Evolutionary conservation across 345 rosid genomes (phyloP).

Genomic region (Raphanus sativus): DNA sequence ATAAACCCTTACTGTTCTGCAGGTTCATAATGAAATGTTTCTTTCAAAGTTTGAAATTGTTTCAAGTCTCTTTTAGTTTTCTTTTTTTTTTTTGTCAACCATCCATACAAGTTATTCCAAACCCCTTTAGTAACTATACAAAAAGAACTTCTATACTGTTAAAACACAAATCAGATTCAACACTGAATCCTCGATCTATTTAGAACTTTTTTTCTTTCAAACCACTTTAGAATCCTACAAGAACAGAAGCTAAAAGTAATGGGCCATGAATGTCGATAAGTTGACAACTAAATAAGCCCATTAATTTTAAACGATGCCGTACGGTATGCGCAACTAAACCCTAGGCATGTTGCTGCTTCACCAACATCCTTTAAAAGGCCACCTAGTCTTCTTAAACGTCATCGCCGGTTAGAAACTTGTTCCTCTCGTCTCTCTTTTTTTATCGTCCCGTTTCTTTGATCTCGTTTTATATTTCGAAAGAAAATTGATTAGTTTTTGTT

Average conservation of each 20-base stretch:
- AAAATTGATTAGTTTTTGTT: neutral
- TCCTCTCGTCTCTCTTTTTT: neutral
- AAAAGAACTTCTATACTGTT: no score
- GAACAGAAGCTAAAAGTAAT: neutral
- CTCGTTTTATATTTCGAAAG: neutral
- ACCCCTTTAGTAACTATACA: no score
- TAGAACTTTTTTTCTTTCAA: neutral
- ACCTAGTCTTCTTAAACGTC: neutral
- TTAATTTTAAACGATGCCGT: neutral
- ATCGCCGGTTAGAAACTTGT: constrained; percentile 1
- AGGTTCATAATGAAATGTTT: neutral
- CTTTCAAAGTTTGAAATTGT: neutral
- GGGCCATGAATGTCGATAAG: neutral
- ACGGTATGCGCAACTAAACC: neutral
- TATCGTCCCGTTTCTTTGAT: neutral
- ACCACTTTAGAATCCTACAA: no score
- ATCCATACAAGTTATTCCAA: no score
- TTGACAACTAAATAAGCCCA: neutral
- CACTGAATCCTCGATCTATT: no score
- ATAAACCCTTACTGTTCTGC: neutral
- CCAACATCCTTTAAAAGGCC: neutral
- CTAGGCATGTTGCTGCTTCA: neutral
- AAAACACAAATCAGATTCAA: neutral
- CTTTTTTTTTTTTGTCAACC: no score
- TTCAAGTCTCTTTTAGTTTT: no score